Evolutionary conservation across 2,329 filamentous ascomycete species (phyloP).

Genomic region (Coniochaeta hoffmannii): DNA sequence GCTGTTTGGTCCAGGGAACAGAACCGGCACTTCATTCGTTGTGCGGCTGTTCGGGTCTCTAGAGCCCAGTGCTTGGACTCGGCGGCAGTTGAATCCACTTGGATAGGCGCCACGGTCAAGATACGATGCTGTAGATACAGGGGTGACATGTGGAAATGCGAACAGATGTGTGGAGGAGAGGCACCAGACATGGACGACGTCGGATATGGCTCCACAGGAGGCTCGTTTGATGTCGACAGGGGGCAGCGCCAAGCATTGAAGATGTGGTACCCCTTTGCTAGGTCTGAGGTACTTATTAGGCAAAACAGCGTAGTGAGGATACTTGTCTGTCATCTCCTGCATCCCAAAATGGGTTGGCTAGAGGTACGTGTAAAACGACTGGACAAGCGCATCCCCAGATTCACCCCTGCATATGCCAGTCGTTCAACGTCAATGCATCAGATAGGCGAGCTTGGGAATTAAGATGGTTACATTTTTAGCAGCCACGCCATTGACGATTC

Average conservation of each 20-base stretch:
- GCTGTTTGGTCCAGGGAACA: neutral
- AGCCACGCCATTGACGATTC: slow-evolving; percentile 15
- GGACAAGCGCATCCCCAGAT: neutral
- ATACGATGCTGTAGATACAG: neutral
- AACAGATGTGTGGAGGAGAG: neutral
- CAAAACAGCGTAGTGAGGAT: too few species aligned
- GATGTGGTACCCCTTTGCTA: neutral
- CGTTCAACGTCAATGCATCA: slow-evolving; percentile 8
- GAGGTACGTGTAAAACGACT: too few species aligned
- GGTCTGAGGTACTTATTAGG: neutral
- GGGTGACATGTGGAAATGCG: neutral
- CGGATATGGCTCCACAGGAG: neutral
- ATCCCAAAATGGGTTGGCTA: neutral
- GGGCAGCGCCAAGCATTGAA: slow-evolving; percentile 1
- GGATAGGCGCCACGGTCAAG: neutral
- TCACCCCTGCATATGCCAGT: slow-evolving; percentile 9
- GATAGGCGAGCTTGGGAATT: slow-evolving; percentile 14
- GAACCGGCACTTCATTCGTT: neutral
- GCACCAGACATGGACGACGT: neutral
- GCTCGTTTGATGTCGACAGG: slow-evolving; percentile 1
- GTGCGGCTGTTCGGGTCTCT: neutral
- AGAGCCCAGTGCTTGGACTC: neutral
- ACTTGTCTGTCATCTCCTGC: too few species aligned
- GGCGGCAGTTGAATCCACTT: neutral
- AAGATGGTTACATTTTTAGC: slow-evolving; percentile 11